Percentiles rank a stretch among this genome's conserved stretches.
phyloP scores from a whole-genome alignment of 1,139 yeast species.

The Kodamaea sp. region DNA sequence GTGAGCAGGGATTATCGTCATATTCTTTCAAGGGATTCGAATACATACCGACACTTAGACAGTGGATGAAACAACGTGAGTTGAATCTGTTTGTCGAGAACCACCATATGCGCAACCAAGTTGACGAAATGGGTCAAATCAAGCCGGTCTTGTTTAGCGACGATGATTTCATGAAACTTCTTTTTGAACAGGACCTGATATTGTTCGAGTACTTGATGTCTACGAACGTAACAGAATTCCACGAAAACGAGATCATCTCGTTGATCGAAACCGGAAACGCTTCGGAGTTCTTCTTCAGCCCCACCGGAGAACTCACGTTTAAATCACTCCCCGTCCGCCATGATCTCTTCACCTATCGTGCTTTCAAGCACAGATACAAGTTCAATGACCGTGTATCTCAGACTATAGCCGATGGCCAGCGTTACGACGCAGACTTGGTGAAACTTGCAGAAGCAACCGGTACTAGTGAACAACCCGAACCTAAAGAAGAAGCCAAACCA shows the following conservation, averaged over 20 bases:
- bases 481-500: too few relatives aligned
- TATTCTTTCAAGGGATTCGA: conserved; percentile 13
- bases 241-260: conserved; percentile 29
- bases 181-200: conserved; percentile 20
- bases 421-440: conserved; percentile 3
- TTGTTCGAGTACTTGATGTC: conserved; percentile 34
- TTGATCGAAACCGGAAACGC: conserved; percentile 19
- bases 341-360: conserved; percentile 22
- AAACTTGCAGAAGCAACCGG: too few relatives aligned
- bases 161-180: conserved; percentile 29
- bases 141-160: conserved; percentile 26
- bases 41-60: conserved; percentile 24
- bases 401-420: background rate
- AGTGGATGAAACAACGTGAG: conserved; percentile 28
- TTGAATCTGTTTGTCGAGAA: conserved; percentile 20
- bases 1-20: conserved; percentile 17
- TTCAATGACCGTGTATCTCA: conserved; percentile 1
- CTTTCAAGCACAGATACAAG: conserved; percentile 9
- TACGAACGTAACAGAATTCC: conserved; percentile 31
- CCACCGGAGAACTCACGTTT: conserved; percentile 7
- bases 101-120: conserved; percentile 3
- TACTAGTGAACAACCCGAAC: too few relatives aligned
- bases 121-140: conserved; percentile 9
- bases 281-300: conserved; percentile 16
- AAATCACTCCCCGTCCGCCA: conserved; percentile 24